Base-by-base conservation (phyloP, 305 asterid species). In the Fraxinus latifolia region DNA sequence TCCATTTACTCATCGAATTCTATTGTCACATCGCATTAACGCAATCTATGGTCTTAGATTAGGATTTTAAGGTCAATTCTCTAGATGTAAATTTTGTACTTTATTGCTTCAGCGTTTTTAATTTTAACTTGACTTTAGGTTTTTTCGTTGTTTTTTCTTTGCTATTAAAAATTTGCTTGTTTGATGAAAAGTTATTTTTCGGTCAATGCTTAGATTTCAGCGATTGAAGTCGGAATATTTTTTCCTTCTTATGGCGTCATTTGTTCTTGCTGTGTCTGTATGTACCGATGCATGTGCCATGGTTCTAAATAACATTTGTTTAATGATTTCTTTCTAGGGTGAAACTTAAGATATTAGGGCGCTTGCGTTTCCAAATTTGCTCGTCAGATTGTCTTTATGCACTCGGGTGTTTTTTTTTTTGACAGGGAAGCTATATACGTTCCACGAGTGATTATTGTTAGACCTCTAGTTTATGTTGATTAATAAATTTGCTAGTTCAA, bases 31-130 rank as follows among this genome's bases (percentile, higher is more conserved):
- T 11, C 15, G 2, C 17, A 17, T 32, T 44, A 8, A 31, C 58
- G 15, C 67, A 19, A 23, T 70, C 50, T 90, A 85, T 91, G 93
- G 90, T 87, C 82, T 88, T 82, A 44, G 86, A 85, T 85, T 77
- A 47, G 82, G 84, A 47, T 68, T 50, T 67, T 25, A 12, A 11
- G 83, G 75, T 17, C 65, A 33, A 67, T 58, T 0, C 23, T 34
- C 44, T 11, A 42, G 70, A 42, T 5, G n/a, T 19, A 32, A 27
- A 42, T 11, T 42, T 34, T 39, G 60, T 76, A n/a, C 11, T 70
- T 17, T 12, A 17, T 81, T 15, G 62, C 21, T 50, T 14, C 21
- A 14, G 62, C n/a, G 21, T 42, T 50, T 50, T 50, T 14, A 60
- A 21, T 19, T 7, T 62, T 23, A 53, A 31, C 34, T 76, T 25